Base-by-base conservation (phyloP, 2,329 filamentous ascomycete species). In the Penicillium crustosum region DNA sequence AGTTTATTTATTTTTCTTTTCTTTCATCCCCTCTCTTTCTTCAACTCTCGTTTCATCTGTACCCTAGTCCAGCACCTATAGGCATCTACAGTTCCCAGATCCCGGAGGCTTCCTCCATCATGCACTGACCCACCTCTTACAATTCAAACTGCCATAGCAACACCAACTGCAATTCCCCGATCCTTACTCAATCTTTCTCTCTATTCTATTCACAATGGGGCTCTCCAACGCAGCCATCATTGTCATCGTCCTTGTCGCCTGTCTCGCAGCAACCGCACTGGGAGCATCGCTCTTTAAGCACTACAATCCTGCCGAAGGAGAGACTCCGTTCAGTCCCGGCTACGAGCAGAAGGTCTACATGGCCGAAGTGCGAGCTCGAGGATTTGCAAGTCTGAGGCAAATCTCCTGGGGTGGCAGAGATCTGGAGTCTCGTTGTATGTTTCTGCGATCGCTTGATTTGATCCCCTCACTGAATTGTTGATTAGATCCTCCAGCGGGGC, bases 201-300 rank as follows among this genome's bases (percentile, higher is more conserved):
- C 17, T 27, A 49, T 27, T 27, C 19, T 15, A 12, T 35, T 10
- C 41, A 58, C 42, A 33, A 68, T 69, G 68, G 62, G 60, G 1
- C 61, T 71, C 55, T 62, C 62, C 44, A 67, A 57, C 29, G 43
- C 60, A 9, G 68, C 65, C 29, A 58, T 71, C 53, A 71, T 71
- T 47, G 68, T 70, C 52, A 71, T 71, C 53, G 71, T 74, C 44
- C 68, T 74, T 21, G 67, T 71, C 44, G 66, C 57, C 53, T 73
- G 71, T 42, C 65, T 74, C 9, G 67, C 63, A 38, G 33, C 61
- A 17, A 69, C 70, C 2, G 67, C 69, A 1, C 48, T 73, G 13
- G 67, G 66, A 17, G 72, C 72, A 31, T 68, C 72, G 2, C 54
- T 74, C 43, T 66, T 67, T 53, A 66, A 65, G 21, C 67, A 70